Evolutionary conservation across 257 asterid genomes (phyloP).

Genomic region (Solanum neorickii): DNA sequence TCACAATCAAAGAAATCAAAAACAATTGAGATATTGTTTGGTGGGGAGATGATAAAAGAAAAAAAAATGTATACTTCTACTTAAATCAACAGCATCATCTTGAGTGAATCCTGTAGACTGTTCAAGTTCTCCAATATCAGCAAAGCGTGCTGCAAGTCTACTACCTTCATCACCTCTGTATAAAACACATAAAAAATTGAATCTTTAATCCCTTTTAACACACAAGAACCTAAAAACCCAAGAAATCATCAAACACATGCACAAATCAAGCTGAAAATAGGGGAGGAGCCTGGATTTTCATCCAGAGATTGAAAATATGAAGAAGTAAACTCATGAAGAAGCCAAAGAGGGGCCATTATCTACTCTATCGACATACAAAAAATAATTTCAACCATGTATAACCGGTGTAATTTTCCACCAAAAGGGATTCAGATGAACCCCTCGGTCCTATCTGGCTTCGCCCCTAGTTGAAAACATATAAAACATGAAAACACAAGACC

Average conservation of each 20-base stretch:
- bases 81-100: conserved; percentile 41
- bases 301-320: not conserved
- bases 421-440: not conserved
- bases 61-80: conserved; percentile 28
- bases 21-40: not conserved
- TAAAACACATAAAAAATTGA: not conserved
- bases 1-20: not conserved
- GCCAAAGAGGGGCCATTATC: not conserved
- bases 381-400: not conserved
- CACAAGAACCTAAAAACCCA: not conserved
- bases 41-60: not conserved
- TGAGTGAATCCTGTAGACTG: conserved; percentile 43
- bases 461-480: not conserved
- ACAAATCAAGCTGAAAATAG: not conserved
- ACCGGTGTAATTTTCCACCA: too few relatives aligned
- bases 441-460: not conserved
- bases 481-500: not conserved
- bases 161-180: conserved; percentile 40
- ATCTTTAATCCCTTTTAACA: not conserved
- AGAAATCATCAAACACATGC: not conserved
- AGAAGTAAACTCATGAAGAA: not conserved
- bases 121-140: conserved; percentile 53
- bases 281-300: not conserved
- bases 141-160: conserved; percentile 27
- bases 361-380: too few relatives aligned